Base-by-base conservation (phyloP, 2,329 filamentous ascomycete genomes). In the Didymellaceae sp. region DNA sequence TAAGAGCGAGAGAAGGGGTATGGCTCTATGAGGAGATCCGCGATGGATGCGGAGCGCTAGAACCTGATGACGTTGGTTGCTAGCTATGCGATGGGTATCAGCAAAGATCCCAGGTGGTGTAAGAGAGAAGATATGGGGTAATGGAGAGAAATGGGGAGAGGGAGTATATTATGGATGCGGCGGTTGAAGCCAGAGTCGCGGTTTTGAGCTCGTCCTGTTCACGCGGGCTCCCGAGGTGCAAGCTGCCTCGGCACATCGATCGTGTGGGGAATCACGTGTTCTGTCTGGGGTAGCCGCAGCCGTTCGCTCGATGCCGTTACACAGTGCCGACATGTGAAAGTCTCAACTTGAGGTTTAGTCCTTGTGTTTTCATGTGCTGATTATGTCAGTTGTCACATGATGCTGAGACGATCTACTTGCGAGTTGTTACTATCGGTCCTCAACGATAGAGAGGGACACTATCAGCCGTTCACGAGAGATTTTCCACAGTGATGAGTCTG, bases 181-280 rank as follows among this genome's bases (percentile, higher is more conserved):
- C 33, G 44, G 50, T 18, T 44, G 40, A 34, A 53, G 50, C 43
- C 39, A 53, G 50, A 47, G 39, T 48, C 28, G 44, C 34, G 39
- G 50, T 34, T 53, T 53, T 47, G 44, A 48, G 44, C 42, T 52
- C 42, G 32, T 30, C 35, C 42, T 17, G 48, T 43, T 45, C 42
- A 52, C 43, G 42, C 42, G 32, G 48, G 42, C 42, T 52, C 26
- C 48, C 48, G 48, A 52, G 48, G 48, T 52, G 42, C 42, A 33
- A 38, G 24, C 42, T 52, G 48, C 48, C 48, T 46, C 42, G 48
- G 48, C 42, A 46, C 37, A 37, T 38, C 5, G 42, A 33, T 14
- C 5, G 37, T 52, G 48, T 52, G 48, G 48, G 39, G 48, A 52
- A 26, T 28, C 48, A 52, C 48, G 48, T 52, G 48, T 33, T 21